phyloP scores from a whole-genome alignment of 1,284 basidiomycete genomes.

The Moniliella sp. region DNA sequence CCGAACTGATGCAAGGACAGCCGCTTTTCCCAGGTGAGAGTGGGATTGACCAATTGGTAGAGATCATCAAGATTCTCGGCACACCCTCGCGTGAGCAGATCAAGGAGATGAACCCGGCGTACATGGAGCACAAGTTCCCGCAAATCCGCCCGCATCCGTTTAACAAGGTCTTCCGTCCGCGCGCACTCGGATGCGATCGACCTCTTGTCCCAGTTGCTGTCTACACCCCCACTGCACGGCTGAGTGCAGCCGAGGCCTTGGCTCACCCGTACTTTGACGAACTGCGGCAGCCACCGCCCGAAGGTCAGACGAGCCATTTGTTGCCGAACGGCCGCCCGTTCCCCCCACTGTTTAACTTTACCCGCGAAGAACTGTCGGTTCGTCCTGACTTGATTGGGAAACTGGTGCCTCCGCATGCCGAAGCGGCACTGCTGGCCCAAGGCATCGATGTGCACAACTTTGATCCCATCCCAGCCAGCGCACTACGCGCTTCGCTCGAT shows the following conservation, averaged over 20 bases:
- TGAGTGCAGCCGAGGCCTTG: constrained; percentile 68
- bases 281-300: too few species aligned
- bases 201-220: constrained; percentile 81
- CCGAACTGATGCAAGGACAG: constrained; percentile 94
- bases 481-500: constrained; percentile 31
- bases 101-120: constrained; percentile 95
- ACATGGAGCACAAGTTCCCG: constrained; percentile 99
- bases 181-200: constrained; percentile 96
- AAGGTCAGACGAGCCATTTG: constrained; percentile 41
- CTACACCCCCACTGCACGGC: constrained; percentile 77
- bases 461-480: constrained; percentile 35
- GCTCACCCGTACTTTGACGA: constrained; percentile 94
- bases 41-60: constrained; percentile 94
- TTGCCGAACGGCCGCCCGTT: constrained; percentile 94
- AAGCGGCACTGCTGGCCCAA: constrained; percentile 62
- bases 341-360: constrained; percentile 83
- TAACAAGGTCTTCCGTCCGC: constrained; percentile 78
- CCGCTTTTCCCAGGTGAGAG: constrained; percentile 98
- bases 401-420: constrained; percentile 71
- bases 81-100: constrained; percentile 85
- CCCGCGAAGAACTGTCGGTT: constrained; percentile 85
- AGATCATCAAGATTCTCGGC: constrained; percentile 98
- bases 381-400: constrained; percentile 77
- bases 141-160: constrained; percentile 67
- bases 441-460: constrained; percentile 75